A percentile compares a stretch with the other conserved stretches of the same genome.
phyloP scores from a whole-genome alignment of 768 basidiomycete genomes.

The Suillus plorans region DNA sequence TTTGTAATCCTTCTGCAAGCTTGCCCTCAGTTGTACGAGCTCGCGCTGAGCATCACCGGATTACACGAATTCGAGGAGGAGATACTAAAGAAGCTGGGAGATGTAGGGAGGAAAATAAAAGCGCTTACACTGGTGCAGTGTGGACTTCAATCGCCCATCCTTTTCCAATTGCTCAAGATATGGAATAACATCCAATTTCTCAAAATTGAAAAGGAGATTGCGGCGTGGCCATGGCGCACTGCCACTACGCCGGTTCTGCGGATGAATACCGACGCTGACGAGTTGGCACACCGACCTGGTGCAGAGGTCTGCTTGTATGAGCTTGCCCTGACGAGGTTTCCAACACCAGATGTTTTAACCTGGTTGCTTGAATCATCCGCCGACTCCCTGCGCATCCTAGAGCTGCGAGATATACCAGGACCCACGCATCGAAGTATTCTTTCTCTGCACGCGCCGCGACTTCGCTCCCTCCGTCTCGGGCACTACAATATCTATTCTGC shows the following conservation, averaged over 20 bases:
- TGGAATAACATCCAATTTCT: constrained; percentile 40
- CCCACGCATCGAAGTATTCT: constrained; percentile 20
- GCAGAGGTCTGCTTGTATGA: constrained; percentile 37
- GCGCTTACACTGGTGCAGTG: constrained; percentile 33
- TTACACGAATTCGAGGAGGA: constrained; percentile 31
- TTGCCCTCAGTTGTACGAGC: constrained; percentile 36
- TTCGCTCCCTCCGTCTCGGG: constrained; percentile 45
- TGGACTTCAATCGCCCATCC: constrained; percentile 42
- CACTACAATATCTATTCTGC: constrained; percentile 33
- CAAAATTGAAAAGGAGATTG: constrained; percentile 38
- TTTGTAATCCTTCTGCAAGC: constrained; percentile 22
- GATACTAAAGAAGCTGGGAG: constrained; percentile 24
- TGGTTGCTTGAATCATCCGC: constrained; percentile 42
- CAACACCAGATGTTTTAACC: constrained; percentile 26
- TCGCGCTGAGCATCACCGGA: constrained; percentile 23
- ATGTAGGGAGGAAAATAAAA: constrained; percentile 26
- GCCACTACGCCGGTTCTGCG: constrained; percentile 15
- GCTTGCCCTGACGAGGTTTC: constrained; percentile 37
- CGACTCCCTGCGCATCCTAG: constrained; percentile 37
- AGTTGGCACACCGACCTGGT: constrained; percentile 6
- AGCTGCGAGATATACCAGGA: constrained; percentile 35
- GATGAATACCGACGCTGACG: neutral
- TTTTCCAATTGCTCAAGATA: constrained; percentile 41
- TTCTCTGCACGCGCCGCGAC: constrained; percentile 26
- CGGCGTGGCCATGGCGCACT: constrained; percentile 31